Conservation (phyloP, 768 basidiomycete species). For the Phlebiopsis flavidoalba region DNA sequence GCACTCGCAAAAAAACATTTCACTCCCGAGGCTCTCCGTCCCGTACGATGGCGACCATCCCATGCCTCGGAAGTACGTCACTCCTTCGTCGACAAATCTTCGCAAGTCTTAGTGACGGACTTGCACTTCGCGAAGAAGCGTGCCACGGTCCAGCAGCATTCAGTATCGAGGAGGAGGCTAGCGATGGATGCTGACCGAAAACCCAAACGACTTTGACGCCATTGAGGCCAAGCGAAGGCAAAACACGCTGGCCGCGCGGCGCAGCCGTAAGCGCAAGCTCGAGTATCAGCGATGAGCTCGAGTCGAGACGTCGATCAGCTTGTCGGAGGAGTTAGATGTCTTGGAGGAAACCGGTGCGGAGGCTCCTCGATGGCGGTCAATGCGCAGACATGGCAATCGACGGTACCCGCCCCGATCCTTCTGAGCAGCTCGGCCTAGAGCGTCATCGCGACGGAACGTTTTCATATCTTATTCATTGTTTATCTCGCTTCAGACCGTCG, state of each 20-base stretch:
- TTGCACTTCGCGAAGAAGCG: conserved; percentile 65
- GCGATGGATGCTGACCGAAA: conserved; percentile 34
- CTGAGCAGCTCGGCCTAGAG: conserved; percentile 25
- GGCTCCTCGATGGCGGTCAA: conserved; percentile 38
- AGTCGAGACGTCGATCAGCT: conserved; percentile 46
- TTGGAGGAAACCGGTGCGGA: conserved; percentile 6
- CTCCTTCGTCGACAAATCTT: conserved; percentile 68
- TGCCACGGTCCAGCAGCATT: conserved; percentile 41
- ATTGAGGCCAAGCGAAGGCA: conserved; percentile 75
- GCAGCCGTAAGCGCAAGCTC: conserved; percentile 70
- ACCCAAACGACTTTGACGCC: conserved; percentile 53
- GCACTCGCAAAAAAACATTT: conserved; percentile 73
- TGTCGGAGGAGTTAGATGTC: conserved; percentile 47
- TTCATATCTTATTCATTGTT: conserved; percentile 15
- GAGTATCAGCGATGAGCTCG: conserved; percentile 63
- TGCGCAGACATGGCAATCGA: conserved; percentile 53
- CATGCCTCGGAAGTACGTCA: conserved; percentile 71
- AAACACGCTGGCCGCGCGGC: conserved; percentile 83
- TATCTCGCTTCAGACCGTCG: conserved; percentile 13
- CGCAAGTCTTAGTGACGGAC: conserved; percentile 77
- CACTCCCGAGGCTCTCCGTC: conserved; percentile 58
- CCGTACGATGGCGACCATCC: conserved; percentile 73
- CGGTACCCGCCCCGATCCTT: conserved; percentile 32
- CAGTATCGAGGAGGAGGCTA: conserved; percentile 46
- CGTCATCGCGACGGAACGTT: not conserved